Base-by-base conservation (phyloP, 2,329 filamentous ascomycete genomes). In the Meredithiella fracta region DNA sequence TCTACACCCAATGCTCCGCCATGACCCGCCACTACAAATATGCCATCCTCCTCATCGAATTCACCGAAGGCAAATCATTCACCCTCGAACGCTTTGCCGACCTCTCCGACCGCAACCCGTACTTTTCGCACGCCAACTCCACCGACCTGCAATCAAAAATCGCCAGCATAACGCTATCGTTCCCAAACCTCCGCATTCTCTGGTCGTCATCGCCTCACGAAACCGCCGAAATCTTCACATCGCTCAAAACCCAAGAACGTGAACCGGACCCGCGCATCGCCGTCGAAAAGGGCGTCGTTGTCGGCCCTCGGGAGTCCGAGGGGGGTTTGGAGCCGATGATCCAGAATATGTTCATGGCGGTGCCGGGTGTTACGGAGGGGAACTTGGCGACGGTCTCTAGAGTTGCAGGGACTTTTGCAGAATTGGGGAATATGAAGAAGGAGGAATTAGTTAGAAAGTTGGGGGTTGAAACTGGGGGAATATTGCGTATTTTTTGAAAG, bases 61-160 rank as follows among this genome's bases (percentile, higher is more conserved):
- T 98, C 67, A 90, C 96, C 66, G 86, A 94, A 66, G 91, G 94
- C 71, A 96, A 94, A 67, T 91, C 87, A 3, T 98, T 98, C 68
- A 97, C 90, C 0, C 81, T 98, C 15, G 92, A 91, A 67, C 85
- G 85, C 0, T 77, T 88, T 63, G 82, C 83, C 51, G 82, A 85
- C n/a, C 51, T 55, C 40, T 53, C 47, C 23, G 26, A 37, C 20
- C 22, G 9, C n/a, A 49, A 26, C 25, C 17, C 44, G 8, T 52
- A 52, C 15, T 14, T 31, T 20, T n/a, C 11, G 11, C n/a, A 31
- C 14, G 23, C 25, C 14, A 15, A 17, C 14, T 22, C 23, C 2
- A 40, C 50, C 5, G 92, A 96, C 65, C 74, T 96, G 31, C 92
- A 98, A 67, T 84, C 85, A 60, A 92, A 96, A 68, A 75, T 98